Percentiles rank a stretch among this genome's conserved stretches.
phyloP scores from a whole-genome alignment of 768 basidiomycete genomes.

The Agaricus bisporus region DNA sequence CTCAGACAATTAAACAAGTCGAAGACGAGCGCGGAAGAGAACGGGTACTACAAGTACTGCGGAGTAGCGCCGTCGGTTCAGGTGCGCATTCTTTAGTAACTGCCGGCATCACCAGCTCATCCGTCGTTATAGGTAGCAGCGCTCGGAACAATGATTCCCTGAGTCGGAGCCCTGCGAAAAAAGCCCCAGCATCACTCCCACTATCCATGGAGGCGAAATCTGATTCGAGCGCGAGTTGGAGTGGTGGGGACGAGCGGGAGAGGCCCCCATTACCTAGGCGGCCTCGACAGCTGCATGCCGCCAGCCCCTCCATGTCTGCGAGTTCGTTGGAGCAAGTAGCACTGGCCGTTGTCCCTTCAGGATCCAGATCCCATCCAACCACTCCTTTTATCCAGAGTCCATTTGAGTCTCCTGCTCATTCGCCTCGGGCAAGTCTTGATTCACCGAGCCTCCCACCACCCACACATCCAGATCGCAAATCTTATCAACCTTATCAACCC shows the following conservation, averaged over 20 bases:
- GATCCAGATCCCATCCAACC: conserved; percentile 4
- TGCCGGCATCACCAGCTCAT: conserved; percentile 26
- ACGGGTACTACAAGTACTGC: conserved; percentile 64
- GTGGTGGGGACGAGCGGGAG: background rate
- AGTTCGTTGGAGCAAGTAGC: conserved; percentile 45
- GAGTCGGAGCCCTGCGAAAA: conserved; percentile 13
- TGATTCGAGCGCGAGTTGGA: conserved; percentile 5
- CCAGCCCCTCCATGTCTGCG: conserved; percentile 35
- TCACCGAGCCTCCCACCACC: conserved; percentile 28
- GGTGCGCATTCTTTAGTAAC: conserved; percentile 26
- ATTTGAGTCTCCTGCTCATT: conserved; percentile 15
- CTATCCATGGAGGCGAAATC: background rate
- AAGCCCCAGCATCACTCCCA: conserved; percentile 5
- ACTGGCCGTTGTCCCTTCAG: conserved; percentile 21
- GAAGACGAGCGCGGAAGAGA: conserved; percentile 66
- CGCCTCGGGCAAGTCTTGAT: background rate
- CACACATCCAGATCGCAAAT: conserved; percentile 50
- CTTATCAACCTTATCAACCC: conserved; percentile 9
- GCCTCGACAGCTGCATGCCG: conserved; percentile 17
- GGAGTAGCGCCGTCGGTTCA: conserved; percentile 43
- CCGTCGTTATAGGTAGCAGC: conserved; percentile 28
- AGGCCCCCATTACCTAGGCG: conserved; percentile 27
- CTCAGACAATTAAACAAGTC: conserved; percentile 61
- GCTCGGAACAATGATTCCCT: conserved; percentile 13
- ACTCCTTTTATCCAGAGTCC: conserved; percentile 10